Base-by-base conservation (phyloP, 805 yeast species). In the Candida chauliodis region DNA sequence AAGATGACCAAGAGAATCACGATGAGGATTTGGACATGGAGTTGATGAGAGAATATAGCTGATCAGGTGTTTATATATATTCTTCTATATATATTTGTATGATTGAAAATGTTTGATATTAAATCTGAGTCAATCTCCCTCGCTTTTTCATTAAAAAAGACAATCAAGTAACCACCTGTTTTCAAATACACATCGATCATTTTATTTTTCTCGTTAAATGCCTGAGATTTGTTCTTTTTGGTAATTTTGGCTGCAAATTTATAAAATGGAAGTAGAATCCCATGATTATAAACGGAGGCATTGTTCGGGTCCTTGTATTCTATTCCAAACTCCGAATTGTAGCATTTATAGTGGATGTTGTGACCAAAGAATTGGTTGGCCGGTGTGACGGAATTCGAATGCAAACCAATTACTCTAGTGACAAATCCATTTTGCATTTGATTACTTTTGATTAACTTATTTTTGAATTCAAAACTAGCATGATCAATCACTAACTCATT, bases 261-360 rank as follows among this genome's bases (percentile, higher is more conserved):
- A 50, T 55, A 69, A 45, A 79, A 73, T 1, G 83, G 79, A 70
- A 78, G 68, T 15, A 76, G 59, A 3, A 75, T 43, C 0, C 84
- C 85, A 21, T 71, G 58, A 34, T 61, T 71, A 42, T 64, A 74
- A 33, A 52, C 53, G 5, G 69, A 53, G 19, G 45, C 39, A 24
- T 40, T 34, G 13, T 56, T 59, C 1, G 55, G 46, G 32, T 63
- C 58, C 23, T 55, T 58, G 49, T 73, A 73, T 10, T 55, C 56
- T 4, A 75, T 49, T 1, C 85, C 85, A 57, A 69, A 71, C 36
- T 76, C 79, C 1, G 81, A 72, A 13, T 59, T 58, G 46, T 76
- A 69, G 0, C 76, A 69, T 23, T 59, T 58, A 35, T 61, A 63
- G 51, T 75, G 77, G 30, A 76, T 49, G 14, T 44, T 48, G 42